phyloP scores from a whole-genome alignment of 31 red algal species.

The Asparagopsis taxiformis region DNA sequence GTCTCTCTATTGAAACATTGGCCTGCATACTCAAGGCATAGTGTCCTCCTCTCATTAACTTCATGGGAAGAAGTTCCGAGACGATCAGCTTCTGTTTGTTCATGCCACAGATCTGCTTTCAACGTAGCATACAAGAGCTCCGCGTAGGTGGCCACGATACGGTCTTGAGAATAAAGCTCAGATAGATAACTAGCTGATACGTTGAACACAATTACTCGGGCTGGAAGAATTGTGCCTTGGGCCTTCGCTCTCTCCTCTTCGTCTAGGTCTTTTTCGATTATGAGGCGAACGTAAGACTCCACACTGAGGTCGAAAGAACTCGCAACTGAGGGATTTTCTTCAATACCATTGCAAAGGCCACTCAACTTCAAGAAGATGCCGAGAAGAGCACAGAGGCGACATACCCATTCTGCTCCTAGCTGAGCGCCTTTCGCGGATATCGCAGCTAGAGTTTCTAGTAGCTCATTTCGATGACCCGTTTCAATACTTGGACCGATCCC shows the following conservation, averaged over 20 bases:
- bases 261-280: slow-evolving; percentile 20
- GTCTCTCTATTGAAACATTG: slow-evolving; percentile 35
- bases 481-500: slow-evolving; percentile 20
- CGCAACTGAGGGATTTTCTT: background rate
- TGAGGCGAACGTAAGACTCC: slow-evolving; percentile 19
- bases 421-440: slow-evolving; percentile 3
- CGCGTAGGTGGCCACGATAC: slow-evolving; percentile 18
- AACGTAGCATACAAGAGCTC: slow-evolving; percentile 19
- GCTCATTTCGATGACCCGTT: background rate
- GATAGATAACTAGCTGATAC: slow-evolving; percentile 23
- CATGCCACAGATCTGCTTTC: slow-evolving; percentile 31
- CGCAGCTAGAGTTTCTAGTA: slow-evolving; percentile 19
- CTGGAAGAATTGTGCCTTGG: slow-evolving; percentile 23
- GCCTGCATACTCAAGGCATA: slow-evolving; percentile 39
- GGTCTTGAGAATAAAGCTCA: slow-evolving; percentile 13
- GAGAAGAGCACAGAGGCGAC: slow-evolving; percentile 23
- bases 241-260: slow-evolving; percentile 18
- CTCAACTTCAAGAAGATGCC: slow-evolving; percentile 39
- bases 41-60: slow-evolving; percentile 33
- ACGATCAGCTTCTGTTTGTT: slow-evolving; percentile 12
- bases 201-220: slow-evolving; percentile 15
- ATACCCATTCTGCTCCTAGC: slow-evolving; percentile 29
- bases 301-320: slow-evolving; percentile 22
- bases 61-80: slow-evolving; percentile 1
- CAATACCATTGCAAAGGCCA: slow-evolving; percentile 16